Evolutionary conservation across 2,329 filamentous ascomycete species (phyloP).

Genomic region (Orbilia ellipsospora): DNA sequence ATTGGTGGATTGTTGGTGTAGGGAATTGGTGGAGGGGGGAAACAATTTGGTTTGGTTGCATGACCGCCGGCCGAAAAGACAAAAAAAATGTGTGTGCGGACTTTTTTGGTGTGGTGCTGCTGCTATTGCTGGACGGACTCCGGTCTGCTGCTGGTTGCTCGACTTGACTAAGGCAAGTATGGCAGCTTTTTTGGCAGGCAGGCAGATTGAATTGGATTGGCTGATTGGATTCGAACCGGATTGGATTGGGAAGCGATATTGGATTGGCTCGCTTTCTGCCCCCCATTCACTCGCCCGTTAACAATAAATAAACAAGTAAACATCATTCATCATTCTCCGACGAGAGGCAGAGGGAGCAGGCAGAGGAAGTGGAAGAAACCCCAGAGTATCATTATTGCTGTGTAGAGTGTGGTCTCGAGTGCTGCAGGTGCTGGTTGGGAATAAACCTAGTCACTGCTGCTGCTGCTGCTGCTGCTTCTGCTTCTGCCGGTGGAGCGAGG

Average conservation of each 20-base stretch:
- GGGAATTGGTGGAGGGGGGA: constrained; percentile 59
- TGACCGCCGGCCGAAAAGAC: constrained; percentile 57
- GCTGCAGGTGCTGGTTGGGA: not conserved
- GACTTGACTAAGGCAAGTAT: constrained; percentile 14
- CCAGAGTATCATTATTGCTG: constrained; percentile 2
- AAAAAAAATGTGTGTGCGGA: constrained; percentile 12
- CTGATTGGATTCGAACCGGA: not conserved
- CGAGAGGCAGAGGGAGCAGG: not conserved
- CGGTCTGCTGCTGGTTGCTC: constrained; percentile 28
- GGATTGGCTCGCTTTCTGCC: constrained; percentile 34
- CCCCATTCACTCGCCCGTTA: constrained; percentile 17
- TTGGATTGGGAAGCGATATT: constrained; percentile 32
- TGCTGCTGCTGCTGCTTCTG: constrained; percentile 5
- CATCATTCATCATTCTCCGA: too few relatives aligned
- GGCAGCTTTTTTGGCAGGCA: too few relatives aligned
- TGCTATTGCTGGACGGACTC: not conserved
- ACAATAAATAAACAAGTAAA: too few relatives aligned
- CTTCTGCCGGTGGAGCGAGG: not conserved
- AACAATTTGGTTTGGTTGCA: constrained; percentile 53
- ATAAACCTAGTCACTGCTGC: constrained; percentile 1
- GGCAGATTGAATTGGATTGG: constrained; percentile 2
- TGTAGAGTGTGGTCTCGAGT: not conserved
- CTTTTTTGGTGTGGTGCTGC: constrained; percentile 52
- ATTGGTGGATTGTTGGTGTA: constrained; percentile 51
- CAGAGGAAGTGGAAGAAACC: not conserved